Conservation (phyloP, 75 land plant genomes). For the Picea sitchensis region DNA sequence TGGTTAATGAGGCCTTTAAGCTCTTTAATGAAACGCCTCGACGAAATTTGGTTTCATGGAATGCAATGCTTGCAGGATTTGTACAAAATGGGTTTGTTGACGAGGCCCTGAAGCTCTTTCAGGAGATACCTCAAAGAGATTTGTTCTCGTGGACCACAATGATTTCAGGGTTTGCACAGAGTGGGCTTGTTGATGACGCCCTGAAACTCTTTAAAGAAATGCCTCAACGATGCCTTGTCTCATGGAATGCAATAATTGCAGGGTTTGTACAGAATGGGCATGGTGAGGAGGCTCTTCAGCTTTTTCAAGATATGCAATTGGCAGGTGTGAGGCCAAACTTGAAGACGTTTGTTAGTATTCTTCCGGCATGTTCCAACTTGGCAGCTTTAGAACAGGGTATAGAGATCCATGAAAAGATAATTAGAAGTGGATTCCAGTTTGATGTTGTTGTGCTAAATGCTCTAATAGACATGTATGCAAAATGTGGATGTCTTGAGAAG, state of each 20-base stretch:
- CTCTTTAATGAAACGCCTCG: not conserved
- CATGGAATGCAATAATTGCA: conserved; percentile 27
- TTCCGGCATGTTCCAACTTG: conserved; percentile 17
- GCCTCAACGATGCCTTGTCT: conserved; percentile 21
- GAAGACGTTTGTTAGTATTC: conserved; percentile 19
- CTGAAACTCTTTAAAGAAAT: conserved; percentile 12
- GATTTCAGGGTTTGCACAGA: conserved; percentile 17
- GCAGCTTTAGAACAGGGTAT: conserved; percentile 22
- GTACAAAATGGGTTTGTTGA: not conserved
- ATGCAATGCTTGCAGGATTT: conserved; percentile 1
- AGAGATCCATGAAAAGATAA: conserved; percentile 16
- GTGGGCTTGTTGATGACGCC: conserved; percentile 12
- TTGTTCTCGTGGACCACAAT: conserved; percentile 10
- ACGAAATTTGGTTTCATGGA: conserved; percentile 3
- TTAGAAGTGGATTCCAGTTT: conserved; percentile 5
- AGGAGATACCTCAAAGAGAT: not conserved
- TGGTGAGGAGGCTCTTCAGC: conserved; percentile 11
- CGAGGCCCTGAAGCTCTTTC: not conserved
- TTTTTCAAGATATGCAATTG: conserved; percentile 20
- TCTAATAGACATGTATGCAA: conserved; percentile 16
- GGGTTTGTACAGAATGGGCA: conserved; percentile 23
- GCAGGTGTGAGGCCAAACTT: conserved; percentile 17
- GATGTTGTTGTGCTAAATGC: conserved; percentile 16
- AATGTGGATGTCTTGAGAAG: conserved; percentile 3
- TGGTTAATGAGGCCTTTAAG: not conserved